A percentile compares a stretch with the other conserved stretches of the same genome.
phyloP scores from a whole-genome alignment of 352 stramenopile genomes.

The Aphanomyces cochlioides region DNA sequence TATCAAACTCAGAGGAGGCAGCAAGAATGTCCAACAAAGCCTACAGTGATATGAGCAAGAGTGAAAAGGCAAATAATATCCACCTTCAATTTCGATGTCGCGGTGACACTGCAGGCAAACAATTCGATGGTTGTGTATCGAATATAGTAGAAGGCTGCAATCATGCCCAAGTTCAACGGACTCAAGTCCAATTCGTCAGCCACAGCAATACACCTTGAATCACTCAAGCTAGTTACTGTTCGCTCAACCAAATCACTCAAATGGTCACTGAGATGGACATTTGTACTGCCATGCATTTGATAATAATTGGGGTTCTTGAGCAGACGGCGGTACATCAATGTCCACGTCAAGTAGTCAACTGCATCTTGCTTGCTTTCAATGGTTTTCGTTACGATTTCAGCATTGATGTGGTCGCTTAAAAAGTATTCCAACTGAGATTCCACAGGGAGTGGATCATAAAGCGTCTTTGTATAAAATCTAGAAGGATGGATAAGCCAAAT shows the following conservation, averaged over 20 bases:
- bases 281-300: slow-evolving; percentile 91
- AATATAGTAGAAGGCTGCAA: slow-evolving; percentile 99
- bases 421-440: slow-evolving; percentile 98
- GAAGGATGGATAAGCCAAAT: background rate
- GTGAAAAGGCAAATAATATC: slow-evolving; percentile 22
- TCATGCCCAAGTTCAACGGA: slow-evolving; percentile 99
- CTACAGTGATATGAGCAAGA: background rate
- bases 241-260: slow-evolving; percentile 98
- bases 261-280: slow-evolving; percentile 95
- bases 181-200: slow-evolving; percentile 92
- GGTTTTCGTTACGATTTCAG: slow-evolving; percentile 98
- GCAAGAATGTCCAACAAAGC: slow-evolving; percentile 96
- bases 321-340: slow-evolving; percentile 98
- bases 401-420: slow-evolving; percentile 98
- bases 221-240: slow-evolving; percentile 94
- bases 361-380: slow-evolving; percentile 99
- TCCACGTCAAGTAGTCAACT: slow-evolving; percentile 99
- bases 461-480: slow-evolving; percentile 94
- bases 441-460: slow-evolving; percentile 99
- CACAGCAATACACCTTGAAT: slow-evolving; percentile 95
- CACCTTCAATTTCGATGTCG: slow-evolving; percentile 93
- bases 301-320: slow-evolving; percentile 99
- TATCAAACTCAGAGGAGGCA: slow-evolving; percentile 94
- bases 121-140: slow-evolving; percentile 99
- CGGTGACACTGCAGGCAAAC: slow-evolving; percentile 96